A percentile compares a stretch with the other conserved stretches of the same genome.
These are phyloP conservation scores for Penicillium frequentans DNA, from an alignment of 2,329 filamentous ascomycete species.

Conservation along the genomic window DNA sequence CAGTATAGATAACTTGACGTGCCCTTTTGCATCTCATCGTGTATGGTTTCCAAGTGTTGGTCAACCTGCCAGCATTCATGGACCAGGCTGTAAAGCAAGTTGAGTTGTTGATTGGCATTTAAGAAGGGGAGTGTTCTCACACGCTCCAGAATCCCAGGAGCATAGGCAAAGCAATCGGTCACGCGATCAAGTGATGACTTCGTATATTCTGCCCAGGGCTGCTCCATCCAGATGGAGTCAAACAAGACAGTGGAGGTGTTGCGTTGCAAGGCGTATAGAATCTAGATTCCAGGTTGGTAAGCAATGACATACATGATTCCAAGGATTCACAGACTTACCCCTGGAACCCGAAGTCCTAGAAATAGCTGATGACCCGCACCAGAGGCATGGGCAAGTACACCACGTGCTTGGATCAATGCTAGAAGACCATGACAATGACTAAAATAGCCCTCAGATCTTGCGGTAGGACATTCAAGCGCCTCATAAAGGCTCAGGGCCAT, in stretches of 20 bases:
- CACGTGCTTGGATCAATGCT: too few relatives aligned
- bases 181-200: conserved; percentile 30
- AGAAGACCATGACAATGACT: too few relatives aligned
- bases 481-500: too few relatives aligned
- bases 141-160: conserved; percentile 24
- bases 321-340: too few relatives aligned
- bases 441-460: too few relatives aligned
- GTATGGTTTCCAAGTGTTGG: background rate
- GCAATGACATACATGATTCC: too few relatives aligned
- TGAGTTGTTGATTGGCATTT: background rate
- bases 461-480: too few relatives aligned
- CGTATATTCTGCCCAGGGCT: conserved; percentile 27
- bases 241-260: background rate
- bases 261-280: background rate
- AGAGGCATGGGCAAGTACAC: too few relatives aligned
- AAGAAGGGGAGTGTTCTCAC: background rate
- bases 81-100: background rate
- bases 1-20: background rate
- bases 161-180: conserved; percentile 30
- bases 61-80: background rate
- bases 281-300: background rate
- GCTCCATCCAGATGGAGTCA: conserved; percentile 28
- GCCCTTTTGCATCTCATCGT: background rate
- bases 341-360: too few relatives aligned
- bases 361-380: too few relatives aligned